Conservation (phyloP, 257 asterid species). For the Ocimum tenuiflorum region DNA sequence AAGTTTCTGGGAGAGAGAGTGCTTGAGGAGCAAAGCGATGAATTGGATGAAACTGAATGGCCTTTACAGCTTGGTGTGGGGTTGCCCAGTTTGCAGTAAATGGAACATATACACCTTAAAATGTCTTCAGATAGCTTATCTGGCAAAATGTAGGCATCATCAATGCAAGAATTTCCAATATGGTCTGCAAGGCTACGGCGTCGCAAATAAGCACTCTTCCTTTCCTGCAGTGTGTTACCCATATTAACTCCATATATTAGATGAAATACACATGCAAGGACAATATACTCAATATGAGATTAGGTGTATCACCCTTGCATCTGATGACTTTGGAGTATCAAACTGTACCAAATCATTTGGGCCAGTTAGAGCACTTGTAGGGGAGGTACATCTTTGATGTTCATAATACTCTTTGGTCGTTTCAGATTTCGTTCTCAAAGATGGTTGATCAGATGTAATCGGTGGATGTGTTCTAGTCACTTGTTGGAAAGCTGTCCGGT, state of each 20-base stretch:
- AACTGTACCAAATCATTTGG: constrained; percentile 32
- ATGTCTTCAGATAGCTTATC: constrained; percentile 72
- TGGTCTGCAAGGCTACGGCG: constrained; percentile 69
- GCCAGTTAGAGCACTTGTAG: constrained; percentile 39
- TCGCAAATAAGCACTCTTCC: constrained; percentile 31
- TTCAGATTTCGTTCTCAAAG: constrained; percentile 15
- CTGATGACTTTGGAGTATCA: constrained; percentile 34
- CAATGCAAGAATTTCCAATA: constrained; percentile 46
- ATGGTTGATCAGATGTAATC: constrained; percentile 21
- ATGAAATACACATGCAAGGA: background rate
- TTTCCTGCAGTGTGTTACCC: constrained; percentile 43
- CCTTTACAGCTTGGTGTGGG: constrained; percentile 37
- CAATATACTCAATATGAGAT: background rate
- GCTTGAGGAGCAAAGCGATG: constrained; percentile 71
- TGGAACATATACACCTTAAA: constrained; percentile 65
- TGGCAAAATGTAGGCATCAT: constrained; percentile 40
- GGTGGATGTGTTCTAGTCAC: constrained; percentile 22
- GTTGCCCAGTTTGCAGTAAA: constrained; percentile 67
- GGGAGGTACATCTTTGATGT: constrained; percentile 28
- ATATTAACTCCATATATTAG: constrained; percentile 6
- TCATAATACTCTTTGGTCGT: constrained; percentile 15
- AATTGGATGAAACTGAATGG: constrained; percentile 53
- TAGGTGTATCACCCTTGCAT: constrained; percentile 40
- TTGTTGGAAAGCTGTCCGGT: constrained; percentile 46
- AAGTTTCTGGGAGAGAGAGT: constrained; percentile 72